Percentiles rank a stretch among this genome's conserved stretches.
Conservation (phyloP, 164 flowering plant species). For the Warburgia ugandensis region DNA sequence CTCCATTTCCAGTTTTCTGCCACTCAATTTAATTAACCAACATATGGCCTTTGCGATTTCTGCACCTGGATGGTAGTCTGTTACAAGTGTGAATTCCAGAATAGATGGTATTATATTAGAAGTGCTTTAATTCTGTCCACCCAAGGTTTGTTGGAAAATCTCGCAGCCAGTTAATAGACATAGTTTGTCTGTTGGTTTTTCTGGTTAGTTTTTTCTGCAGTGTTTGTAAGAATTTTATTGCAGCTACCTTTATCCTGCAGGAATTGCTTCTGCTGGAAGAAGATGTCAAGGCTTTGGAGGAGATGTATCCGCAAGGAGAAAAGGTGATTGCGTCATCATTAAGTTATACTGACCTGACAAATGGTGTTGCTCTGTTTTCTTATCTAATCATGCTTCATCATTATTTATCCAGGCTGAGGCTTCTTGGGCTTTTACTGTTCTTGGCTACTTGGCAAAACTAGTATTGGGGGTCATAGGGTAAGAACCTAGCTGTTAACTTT, state of each 20-base stretch:
- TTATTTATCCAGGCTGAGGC: slow-evolving; percentile 73
- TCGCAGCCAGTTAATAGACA: too few species aligned
- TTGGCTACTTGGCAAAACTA: slow-evolving; percentile 89
- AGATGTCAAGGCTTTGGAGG: slow-evolving; percentile 90
- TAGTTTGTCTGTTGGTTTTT: too few species aligned
- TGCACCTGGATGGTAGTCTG: too few species aligned
- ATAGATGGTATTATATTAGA: too few species aligned
- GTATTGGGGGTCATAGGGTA: slow-evolving; percentile 85
- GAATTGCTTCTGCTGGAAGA: slow-evolving; percentile 92
- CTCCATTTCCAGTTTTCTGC: too few species aligned
- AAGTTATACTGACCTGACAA: neutral
- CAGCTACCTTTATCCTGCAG: slow-evolving; percentile 25
- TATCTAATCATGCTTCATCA: neutral
- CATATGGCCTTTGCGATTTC: too few species aligned
- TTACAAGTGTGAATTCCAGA: too few species aligned
- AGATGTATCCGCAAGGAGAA: slow-evolving; percentile 99
- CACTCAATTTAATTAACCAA: too few species aligned
- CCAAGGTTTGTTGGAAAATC: too few species aligned
- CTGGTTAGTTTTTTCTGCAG: too few species aligned
- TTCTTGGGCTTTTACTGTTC: slow-evolving; percentile 93
- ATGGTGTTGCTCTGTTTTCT: neutral
- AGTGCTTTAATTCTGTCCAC: too few species aligned
- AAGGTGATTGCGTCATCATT: slow-evolving; percentile 37
- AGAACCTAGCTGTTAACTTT: slow-evolving; percentile 9
- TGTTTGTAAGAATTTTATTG: too few species aligned